A percentile compares a stretch with the other conserved stretches of the same genome.
These are phyloP conservation scores for Aureobasidium leucospermi DNA, from an alignment of 2,329 filamentous ascomycete genomes.

Conservation along the genomic window DNA sequence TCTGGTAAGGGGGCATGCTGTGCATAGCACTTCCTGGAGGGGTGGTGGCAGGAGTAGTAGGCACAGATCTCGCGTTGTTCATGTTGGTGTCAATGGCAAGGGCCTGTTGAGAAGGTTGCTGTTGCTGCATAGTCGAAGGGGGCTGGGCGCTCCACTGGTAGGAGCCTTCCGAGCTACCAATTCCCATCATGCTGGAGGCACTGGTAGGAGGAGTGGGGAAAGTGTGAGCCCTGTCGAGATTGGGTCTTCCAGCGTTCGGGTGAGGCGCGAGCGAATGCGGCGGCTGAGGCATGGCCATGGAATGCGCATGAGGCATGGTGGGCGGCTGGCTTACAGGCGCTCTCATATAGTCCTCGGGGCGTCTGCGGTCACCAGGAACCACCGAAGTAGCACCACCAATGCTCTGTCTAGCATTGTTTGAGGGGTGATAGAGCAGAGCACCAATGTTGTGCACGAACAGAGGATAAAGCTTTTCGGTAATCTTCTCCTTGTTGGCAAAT, in stretches of 20 bases:
- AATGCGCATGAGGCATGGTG: conserved; percentile 65
- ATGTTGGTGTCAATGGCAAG: conserved; percentile 76
- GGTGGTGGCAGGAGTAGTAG: conserved; percentile 74
- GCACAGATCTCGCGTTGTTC: conserved; percentile 76
- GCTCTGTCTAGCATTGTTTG: conserved; percentile 69
- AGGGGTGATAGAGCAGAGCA: conserved; percentile 84
- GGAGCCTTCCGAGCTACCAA: conserved; percentile 63
- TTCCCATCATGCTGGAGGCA: conserved; percentile 75
- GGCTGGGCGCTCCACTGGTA: conserved; percentile 63
- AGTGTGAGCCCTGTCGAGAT: conserved; percentile 77
- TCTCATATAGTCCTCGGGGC: conserved; percentile 54
- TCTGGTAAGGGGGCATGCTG: conserved; percentile 71
- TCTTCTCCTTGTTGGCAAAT: conserved; percentile 99
- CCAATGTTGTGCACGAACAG: conserved; percentile 97
- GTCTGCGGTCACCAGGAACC: conserved; percentile 72
- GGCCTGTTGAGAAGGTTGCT: conserved; percentile 54
- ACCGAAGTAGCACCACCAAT: conserved; percentile 46
- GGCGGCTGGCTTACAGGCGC: conserved; percentile 54
- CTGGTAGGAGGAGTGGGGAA: conserved; percentile 92
- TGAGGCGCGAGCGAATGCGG: conserved; percentile 56
- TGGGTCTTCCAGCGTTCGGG: conserved; percentile 55
- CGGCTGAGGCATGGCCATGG: conserved; percentile 60
- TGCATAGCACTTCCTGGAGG: conserved; percentile 72
- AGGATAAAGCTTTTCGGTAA: conserved; percentile 89
- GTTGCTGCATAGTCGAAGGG: conserved; percentile 28